These are phyloP conservation scores for Aspergillus brasiliensis DNA, from an alignment of 2,329 filamentous ascomycete species.

Conservation along the genomic window DNA sequence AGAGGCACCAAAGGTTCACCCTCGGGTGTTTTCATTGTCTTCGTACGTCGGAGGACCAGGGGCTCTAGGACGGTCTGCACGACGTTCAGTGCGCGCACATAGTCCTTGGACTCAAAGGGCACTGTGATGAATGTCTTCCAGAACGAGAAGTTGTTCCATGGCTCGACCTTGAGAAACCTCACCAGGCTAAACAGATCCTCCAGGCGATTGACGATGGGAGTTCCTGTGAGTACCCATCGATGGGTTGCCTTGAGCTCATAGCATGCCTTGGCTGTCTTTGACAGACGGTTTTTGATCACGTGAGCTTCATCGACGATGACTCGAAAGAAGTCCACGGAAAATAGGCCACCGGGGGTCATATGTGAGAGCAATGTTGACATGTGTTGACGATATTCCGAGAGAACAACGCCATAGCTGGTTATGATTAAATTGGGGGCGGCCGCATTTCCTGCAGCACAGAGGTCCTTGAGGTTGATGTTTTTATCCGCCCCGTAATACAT, in stretches of 20 bases:
- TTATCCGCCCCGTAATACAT: constrained; percentile 94
- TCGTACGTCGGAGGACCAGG: constrained; percentile 90
- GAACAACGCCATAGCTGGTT: constrained; percentile 87
- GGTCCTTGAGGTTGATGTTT: constrained; percentile 70
- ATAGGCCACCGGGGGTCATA: constrained; percentile 67
- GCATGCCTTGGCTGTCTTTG: constrained; percentile 93
- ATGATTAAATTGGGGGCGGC: constrained; percentile 88
- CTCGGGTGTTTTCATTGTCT: constrained; percentile 95
- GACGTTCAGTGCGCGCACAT: constrained; percentile 88
- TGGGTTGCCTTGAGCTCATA: constrained; percentile 85
- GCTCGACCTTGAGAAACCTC: constrained; percentile 88
- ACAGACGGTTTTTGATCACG: constrained; percentile 84
- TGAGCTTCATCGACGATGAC: constrained; percentile 96
- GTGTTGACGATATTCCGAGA: constrained; percentile 85
- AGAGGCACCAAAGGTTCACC: constrained; percentile 80
- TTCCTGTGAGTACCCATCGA: constrained; percentile 91
- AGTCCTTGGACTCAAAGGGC: constrained; percentile 94
- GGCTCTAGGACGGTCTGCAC: constrained; percentile 96
- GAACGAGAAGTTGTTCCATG: constrained; percentile 98
- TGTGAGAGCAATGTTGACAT: constrained; percentile 48
- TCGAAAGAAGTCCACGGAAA: constrained; percentile 91
- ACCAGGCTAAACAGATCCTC: constrained; percentile 95
- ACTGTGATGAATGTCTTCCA: constrained; percentile 99
- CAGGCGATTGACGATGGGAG: constrained; percentile 92
- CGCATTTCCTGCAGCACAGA: constrained; percentile 76